These are phyloP conservation scores for Neopestalotiopsis rosae DNA, from an alignment of 2,329 filamentous ascomycete genomes.

Conservation along the genomic window DNA sequence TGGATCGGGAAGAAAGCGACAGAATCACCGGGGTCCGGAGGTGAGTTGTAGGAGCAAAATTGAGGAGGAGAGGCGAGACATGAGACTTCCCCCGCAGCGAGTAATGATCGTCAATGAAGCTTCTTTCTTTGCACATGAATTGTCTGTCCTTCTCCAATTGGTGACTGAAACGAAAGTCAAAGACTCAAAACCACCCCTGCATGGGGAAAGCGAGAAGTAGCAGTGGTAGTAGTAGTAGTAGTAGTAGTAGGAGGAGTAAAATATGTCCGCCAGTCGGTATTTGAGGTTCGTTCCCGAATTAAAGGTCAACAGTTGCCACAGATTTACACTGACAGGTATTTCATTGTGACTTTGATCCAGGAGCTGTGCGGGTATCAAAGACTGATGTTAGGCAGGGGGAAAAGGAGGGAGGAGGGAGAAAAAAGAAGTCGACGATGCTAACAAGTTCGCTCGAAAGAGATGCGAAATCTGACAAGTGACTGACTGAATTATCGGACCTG, in stretches of 20 bases:
- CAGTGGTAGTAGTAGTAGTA: background rate
- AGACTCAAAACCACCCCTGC: constrained; percentile 18
- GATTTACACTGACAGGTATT: background rate
- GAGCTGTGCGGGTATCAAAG: constrained; percentile 3
- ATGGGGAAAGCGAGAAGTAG: constrained; percentile 4
- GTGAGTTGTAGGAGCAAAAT: background rate
- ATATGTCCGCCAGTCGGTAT: background rate
- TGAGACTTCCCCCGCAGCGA: constrained; percentile 6
- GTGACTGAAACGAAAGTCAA: constrained; percentile 18
- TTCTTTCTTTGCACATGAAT: constrained; percentile 8
- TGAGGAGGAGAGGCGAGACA: background rate
- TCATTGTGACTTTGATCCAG: constrained; percentile 9
- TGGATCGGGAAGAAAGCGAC: background rate
- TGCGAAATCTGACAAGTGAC: background rate
- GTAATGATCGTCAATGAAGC: constrained; percentile 14
- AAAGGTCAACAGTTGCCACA: constrained; percentile 1
- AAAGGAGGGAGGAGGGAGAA: background rate
- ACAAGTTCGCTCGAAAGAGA: background rate
- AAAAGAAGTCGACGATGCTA: background rate
- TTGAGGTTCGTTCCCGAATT: background rate
- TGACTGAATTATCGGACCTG: too few relatives aligned
- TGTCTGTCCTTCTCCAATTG: constrained; percentile 8
- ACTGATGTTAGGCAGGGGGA: background rate
- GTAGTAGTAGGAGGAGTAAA: background rate
- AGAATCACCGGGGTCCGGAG: background rate